Percentiles rank a stretch among this genome's conserved stretches.
Conservation (phyloP, 139 green algal species). For the Coelastrella sp. region DNA sequence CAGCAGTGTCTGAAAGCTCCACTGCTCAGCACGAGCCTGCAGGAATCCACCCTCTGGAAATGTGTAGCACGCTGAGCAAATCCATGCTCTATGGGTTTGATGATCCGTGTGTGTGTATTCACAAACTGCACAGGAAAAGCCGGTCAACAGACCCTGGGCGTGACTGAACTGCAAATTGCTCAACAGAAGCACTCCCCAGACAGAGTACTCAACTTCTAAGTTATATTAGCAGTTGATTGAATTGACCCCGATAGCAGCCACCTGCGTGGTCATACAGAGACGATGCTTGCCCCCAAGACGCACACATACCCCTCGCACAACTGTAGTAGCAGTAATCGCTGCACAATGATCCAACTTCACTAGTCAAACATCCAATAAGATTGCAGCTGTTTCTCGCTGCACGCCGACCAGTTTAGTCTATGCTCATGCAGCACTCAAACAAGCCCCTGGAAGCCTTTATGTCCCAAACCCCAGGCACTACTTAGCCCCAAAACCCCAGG, state of each 20-base stretch:
- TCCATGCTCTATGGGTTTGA: background rate
- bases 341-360: background rate
- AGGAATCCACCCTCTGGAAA: background rate
- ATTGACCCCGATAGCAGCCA: background rate
- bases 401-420: background rate
- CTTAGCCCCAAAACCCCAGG: too few species aligned
- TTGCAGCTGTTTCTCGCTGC: background rate
- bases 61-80: background rate
- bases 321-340: background rate
- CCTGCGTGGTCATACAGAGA: too few species aligned
- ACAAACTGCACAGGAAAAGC: background rate
- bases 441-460: background rate
- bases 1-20: background rate
- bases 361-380: background rate
- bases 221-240: background rate
- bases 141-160: too few species aligned
- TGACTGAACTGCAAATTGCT: background rate
- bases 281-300: too few species aligned
- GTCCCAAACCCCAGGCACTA: too few species aligned
- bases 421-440: background rate
- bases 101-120: background rate
- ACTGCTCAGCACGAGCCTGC: background rate
- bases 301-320: too few species aligned
- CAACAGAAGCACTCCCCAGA: background rate
- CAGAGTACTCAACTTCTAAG: background rate